Percentiles rank a stretch among this genome's conserved stretches.
Evolutionary conservation across 2,329 filamentous ascomycete species (phyloP).

Genomic region (Blastomyces silverae): DNA sequence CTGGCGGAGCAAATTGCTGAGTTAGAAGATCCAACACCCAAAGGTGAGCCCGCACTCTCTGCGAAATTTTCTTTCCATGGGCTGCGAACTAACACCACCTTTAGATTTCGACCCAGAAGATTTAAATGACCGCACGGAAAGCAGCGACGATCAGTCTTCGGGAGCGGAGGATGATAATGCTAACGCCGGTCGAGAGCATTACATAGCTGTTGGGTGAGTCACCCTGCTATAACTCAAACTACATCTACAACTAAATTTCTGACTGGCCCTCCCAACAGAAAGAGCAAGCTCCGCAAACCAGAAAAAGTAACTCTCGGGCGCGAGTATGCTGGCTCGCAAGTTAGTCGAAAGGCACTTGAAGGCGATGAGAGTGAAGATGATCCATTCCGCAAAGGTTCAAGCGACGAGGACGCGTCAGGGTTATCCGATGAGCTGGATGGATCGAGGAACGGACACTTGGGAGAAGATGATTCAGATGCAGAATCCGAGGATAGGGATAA

Average conservation of each 20-base stretch:
- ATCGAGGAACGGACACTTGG: constrained; percentile 18
- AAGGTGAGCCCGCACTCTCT: constrained; percentile 45
- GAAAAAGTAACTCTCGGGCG: constrained; percentile 64
- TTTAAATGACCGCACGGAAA: constrained; percentile 49
- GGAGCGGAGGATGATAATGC: constrained; percentile 42
- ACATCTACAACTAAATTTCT: background rate
- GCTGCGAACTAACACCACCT: constrained; percentile 14
- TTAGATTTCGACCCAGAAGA: constrained; percentile 82
- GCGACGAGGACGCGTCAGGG: constrained; percentile 27
- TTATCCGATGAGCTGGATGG: constrained; percentile 21
- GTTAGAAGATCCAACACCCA: constrained; percentile 54
- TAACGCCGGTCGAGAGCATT: constrained; percentile 73
- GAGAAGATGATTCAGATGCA: constrained; percentile 7
- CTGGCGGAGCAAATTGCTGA: constrained; percentile 57
- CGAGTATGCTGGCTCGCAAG: constrained; percentile 68
- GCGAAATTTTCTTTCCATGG: constrained; percentile 9
- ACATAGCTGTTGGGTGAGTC: constrained; percentile 63
- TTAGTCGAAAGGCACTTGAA: constrained; percentile 63
- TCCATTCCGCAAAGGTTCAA: constrained; percentile 34
- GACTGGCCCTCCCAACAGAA: constrained; percentile 43
- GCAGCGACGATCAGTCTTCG: constrained; percentile 50
- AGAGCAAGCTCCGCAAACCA: constrained; percentile 74
- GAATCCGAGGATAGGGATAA: constrained; percentile 12
- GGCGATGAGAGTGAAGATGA: constrained; percentile 48
- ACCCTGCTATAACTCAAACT: background rate